Evolutionary conservation across 306 rosid species (phyloP), one percentile per base, ranked within the genome.

Genomic region (Ammopiptanthus mongolicus): DNA sequence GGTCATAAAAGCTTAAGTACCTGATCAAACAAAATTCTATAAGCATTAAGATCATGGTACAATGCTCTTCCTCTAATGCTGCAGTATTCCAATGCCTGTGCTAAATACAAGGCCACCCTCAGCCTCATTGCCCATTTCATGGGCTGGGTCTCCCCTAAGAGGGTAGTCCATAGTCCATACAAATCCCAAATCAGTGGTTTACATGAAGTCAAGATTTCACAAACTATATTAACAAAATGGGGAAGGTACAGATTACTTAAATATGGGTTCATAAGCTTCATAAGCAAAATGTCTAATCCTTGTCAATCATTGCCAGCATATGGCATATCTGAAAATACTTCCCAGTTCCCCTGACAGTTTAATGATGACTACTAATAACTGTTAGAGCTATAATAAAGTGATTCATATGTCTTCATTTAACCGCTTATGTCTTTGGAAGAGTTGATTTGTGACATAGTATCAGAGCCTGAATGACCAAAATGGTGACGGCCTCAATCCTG

Each of bases 51-150:
- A 71, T 91, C 95, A 66, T 91, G 95, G 83, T 91, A 91, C 74
- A 91, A 65, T 19, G 89, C 89, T 69, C 93, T 84, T 56, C 95
- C 97, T 68, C 56, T 87, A 73, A 73, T 84, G 78, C 88, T 87
- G 88, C 95, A 89, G 58, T 87, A 89, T 28, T 89, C 95, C 82
- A 91, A 81, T 36, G 97, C 97, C 79, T 91, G 95, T 10, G 97
- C 92, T 22, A 91, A 77, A 86, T 83, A 81, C 83, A 91, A 72
- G 63, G 97, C 97, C 83, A 91, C 97, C 62, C 97, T 90, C 85
- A 91, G 88, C 89, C 97, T 87, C 97, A 91, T 89, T n/a, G 94
- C 86, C 97, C 97, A 91, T 84, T 91, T 87, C 97, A 91, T 91
- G 1, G 94, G 97, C 82, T 91, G 97, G 7, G 82, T 17, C 78